Evolutionary conservation across 2,329 filamentous ascomycete genomes (phyloP).

Genomic region (Stromatinia cepivora): DNA sequence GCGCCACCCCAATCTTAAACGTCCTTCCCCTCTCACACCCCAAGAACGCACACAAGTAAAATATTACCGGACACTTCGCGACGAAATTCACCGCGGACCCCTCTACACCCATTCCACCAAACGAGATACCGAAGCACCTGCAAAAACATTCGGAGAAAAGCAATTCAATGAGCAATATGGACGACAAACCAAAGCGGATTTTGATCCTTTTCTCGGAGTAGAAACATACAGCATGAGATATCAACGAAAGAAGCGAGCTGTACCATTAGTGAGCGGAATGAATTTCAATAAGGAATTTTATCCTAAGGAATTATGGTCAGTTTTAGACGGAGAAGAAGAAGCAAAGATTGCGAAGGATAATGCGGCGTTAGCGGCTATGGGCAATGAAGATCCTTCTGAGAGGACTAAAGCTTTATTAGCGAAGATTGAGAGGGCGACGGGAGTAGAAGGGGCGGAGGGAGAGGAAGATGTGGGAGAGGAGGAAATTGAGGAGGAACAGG

Average conservation of each 20-base stretch:
- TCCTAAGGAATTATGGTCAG: slow-evolving; percentile 57
- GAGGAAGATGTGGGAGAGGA: slow-evolving; percentile 46
- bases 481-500: slow-evolving; percentile 42
- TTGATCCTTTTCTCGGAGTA: slow-evolving; percentile 63
- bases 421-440: slow-evolving; percentile 34
- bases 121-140: slow-evolving; percentile 41
- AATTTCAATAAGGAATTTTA: slow-evolving; percentile 59
- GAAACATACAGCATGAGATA: slow-evolving; percentile 60
- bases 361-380: slow-evolving; percentile 35
- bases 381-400: slow-evolving; percentile 39
- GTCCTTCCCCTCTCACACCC: slow-evolving; percentile 44
- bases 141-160: slow-evolving; percentile 46
- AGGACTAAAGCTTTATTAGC: slow-evolving; percentile 27
- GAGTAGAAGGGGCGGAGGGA: slow-evolving; percentile 45
- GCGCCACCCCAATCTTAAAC: slow-evolving; percentile 41
- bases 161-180: slow-evolving; percentile 42
- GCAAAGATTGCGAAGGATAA: slow-evolving; percentile 38
- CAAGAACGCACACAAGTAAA: slow-evolving; percentile 51
- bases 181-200: slow-evolving; percentile 44
- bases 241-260: slow-evolving; percentile 53
- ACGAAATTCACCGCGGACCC: slow-evolving; percentile 58
- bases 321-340: slow-evolving; percentile 47
- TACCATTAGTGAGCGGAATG: slow-evolving; percentile 55
- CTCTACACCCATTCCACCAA: slow-evolving; percentile 49
- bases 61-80: slow-evolving; percentile 52